These are phyloP conservation scores for Leptomonas seymouri DNA, from an alignment of 208 protist genomes.

Conservation along the genomic window DNA sequence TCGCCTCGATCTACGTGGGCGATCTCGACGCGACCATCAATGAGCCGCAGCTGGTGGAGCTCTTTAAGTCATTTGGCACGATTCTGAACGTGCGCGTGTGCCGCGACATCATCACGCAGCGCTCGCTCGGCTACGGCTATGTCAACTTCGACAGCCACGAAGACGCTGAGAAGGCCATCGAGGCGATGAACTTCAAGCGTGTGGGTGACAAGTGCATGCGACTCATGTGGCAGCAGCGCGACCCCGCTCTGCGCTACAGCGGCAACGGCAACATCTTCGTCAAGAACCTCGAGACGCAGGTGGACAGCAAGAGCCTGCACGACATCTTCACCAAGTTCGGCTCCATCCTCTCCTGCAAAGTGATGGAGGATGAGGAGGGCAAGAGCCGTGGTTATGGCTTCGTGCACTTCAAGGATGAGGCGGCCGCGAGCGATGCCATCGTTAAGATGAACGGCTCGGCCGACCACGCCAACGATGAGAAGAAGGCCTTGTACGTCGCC, in stretches of 20 bases:
- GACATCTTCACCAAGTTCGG: constrained; percentile 98
- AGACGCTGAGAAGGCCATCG: constrained; percentile 97
- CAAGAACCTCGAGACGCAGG: constrained; percentile 96
- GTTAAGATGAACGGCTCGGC: constrained; percentile 97
- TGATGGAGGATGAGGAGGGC: constrained; percentile 91
- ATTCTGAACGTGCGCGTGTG: constrained; percentile 99
- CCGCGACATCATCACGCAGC: constrained; percentile 97
- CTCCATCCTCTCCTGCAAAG: constrained; percentile 99
- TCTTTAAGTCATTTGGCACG: constrained; percentile 98
- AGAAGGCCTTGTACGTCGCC: constrained; percentile 92
- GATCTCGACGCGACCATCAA: constrained; percentile 95
- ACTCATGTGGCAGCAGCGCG: constrained; percentile 99
- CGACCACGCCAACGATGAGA: constrained; percentile 92
- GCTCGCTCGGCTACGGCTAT: constrained; percentile 99
- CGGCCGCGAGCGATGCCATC: constrained; percentile 95
- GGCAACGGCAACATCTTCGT: constrained; percentile 99
- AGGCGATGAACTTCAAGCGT: constrained; percentile 98
- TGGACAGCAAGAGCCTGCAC: constrained; percentile 97
- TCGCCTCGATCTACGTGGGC: constrained; percentile 98
- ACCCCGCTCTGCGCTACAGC: constrained; percentile 97
- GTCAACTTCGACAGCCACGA: constrained; percentile 98
- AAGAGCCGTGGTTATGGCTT: constrained; percentile 98
- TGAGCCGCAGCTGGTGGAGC: constrained; percentile 96
- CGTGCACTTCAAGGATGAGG: constrained; percentile 98
- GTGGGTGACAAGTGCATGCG: constrained; percentile 96